Conservation (phyloP, 2,329 filamentous ascomycete genomes). For the Fusarium dimerum region DNA sequence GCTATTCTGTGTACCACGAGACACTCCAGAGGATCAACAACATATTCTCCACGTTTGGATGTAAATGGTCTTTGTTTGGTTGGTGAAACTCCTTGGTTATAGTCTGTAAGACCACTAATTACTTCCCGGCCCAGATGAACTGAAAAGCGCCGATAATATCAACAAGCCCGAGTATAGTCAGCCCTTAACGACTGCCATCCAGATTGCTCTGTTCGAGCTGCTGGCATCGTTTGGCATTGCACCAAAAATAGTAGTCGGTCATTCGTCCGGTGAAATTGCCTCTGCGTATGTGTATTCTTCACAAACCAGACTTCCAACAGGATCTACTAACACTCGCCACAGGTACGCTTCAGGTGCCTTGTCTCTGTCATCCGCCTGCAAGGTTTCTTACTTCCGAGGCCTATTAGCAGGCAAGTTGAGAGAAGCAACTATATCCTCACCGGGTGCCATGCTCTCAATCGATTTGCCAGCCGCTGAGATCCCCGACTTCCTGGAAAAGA, state of each 20-base stretch:
- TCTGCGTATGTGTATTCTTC: constrained; percentile 45
- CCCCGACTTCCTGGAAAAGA: background rate
- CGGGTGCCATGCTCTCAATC: constrained; percentile 30
- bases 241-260: constrained; percentile 41
- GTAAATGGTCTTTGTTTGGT: background rate
- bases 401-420: constrained; percentile 16
- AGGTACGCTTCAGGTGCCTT: constrained; percentile 10
- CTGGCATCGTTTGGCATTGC: constrained; percentile 40
- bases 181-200: constrained; percentile 44
- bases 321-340: too few relatives aligned
- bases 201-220: constrained; percentile 46
- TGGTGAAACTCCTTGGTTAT: background rate
- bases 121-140: background rate
- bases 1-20: constrained; percentile 6
- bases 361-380: constrained; percentile 28
- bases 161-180: constrained; percentile 42
- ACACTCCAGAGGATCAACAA: constrained; percentile 6
- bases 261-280: constrained; percentile 49
- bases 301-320: too few relatives aligned
- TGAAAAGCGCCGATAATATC: constrained; percentile 15
- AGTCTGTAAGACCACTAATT: too few relatives aligned
- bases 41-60: background rate
- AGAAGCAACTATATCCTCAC: constrained; percentile 16
- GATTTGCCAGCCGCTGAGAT: constrained; percentile 6
- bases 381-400: constrained; percentile 50